Evolutionary conservation across 371 early-diverging fungal species (phyloP).

Genomic region (Rhizopus stolonifer): DNA sequence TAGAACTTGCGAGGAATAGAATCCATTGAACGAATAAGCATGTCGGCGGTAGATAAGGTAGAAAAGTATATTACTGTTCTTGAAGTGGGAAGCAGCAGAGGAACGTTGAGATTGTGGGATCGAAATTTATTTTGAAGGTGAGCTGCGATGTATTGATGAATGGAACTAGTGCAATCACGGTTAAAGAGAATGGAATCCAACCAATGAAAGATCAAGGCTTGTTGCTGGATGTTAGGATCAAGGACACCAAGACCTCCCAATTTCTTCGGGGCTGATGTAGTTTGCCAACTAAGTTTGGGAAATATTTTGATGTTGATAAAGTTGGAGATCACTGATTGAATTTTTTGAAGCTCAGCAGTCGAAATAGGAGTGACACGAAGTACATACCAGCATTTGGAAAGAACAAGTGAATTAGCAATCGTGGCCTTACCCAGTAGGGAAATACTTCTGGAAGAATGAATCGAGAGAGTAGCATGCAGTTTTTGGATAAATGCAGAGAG

Average conservation of each 20-base stretch:
- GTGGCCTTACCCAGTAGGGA: constrained; percentile 6
- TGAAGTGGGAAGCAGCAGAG: background rate
- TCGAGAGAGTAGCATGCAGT: background rate
- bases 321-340: background rate
- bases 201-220: background rate
- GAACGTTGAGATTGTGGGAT: background rate
- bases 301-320: constrained; percentile 11
- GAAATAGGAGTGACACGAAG: constrained; percentile 12
- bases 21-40: background rate
- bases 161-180: too few species aligned
- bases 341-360: background rate
- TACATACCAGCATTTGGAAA: constrained; percentile 23
- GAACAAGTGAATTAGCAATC: constrained; percentile 1
- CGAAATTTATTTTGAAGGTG: background rate
- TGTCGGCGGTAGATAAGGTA: background rate
- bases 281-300: background rate
- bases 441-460: background rate
- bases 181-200: background rate
- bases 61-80: too few species aligned
- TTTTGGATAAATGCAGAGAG: background rate
- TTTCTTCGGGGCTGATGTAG: background rate
- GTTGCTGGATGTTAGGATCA: constrained; percentile 7
- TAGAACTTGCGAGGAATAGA: background rate
- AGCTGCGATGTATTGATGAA: background rate
- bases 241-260: constrained; percentile 6